phyloP scores from a whole-genome alignment of 2,329 filamentous ascomycete species.

The Alternaria viburni region DNA sequence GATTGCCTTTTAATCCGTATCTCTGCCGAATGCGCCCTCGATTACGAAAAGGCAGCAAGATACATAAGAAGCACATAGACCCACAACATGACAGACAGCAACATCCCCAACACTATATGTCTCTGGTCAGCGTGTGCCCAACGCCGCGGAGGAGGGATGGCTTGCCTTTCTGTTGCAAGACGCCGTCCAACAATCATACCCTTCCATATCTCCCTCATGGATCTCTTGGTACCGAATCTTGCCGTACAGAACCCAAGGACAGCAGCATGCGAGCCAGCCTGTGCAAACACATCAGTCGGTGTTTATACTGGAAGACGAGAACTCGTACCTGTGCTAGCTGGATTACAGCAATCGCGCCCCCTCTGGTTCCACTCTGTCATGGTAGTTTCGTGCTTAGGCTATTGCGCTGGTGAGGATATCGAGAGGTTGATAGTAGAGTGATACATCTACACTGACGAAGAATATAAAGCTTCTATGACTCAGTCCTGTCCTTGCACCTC shows the following conservation, averaged over 20 bases:
- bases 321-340: neutral
- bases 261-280: neutral
- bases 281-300: fast-evolving
- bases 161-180: neutral
- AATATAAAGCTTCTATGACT: neutral
- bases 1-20: too few species aligned
- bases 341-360: neutral
- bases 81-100: too few species aligned
- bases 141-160: neutral
- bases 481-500: neutral
- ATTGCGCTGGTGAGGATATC: too few species aligned
- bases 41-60: too few species aligned
- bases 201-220: neutral
- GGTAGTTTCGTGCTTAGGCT: neutral
- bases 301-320: fast-evolving
- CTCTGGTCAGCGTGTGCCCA: neutral
- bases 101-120: neutral
- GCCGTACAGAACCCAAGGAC: neutral
- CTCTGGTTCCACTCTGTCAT: neutral
- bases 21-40: too few species aligned
- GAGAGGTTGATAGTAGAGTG: neutral
- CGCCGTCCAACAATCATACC: fast-evolving
- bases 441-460: neutral
- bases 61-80: too few species aligned
- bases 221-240: neutral